A percentile compares a stretch with the other conserved stretches of the same genome.
These are phyloP conservation scores for Bryoerythrophyllum caledonicum DNA, from an alignment of 225 moss, liverwort and hornwort species.

Conservation along the genomic window DNA sequence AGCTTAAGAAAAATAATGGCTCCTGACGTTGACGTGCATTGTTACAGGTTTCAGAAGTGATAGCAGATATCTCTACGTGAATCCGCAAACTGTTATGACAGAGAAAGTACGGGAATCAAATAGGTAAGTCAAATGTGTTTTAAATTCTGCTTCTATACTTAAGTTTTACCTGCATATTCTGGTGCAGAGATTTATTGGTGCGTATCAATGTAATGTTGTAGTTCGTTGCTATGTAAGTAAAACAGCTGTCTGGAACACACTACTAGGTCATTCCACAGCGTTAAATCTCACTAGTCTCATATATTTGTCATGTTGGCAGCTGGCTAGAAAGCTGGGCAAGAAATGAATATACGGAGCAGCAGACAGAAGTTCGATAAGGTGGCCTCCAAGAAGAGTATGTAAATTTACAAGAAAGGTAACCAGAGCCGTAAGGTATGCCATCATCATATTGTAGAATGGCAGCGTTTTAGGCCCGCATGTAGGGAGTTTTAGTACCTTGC, in stretches of 20 bases:
- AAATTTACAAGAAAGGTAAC: background rate
- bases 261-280: background rate
- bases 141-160: background rate
- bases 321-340: slow-evolving; percentile 21
- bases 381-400: background rate
- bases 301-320: slow-evolving; percentile 9
- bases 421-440: too few species aligned
- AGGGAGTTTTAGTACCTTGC: background rate
- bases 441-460: too few species aligned
- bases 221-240: background rate
- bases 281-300: slow-evolving; percentile 2
- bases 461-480: background rate
- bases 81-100: background rate
- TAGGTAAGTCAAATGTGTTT: slow-evolving; percentile 4
- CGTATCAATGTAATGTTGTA: background rate
- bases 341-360: too few species aligned
- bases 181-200: background rate
- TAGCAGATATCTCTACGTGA: background rate
- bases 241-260: background rate
- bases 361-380: background rate
- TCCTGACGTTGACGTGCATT: slow-evolving; percentile 11
- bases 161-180: background rate
- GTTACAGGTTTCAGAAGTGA: slow-evolving; percentile 44
- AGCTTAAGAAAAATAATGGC: background rate
- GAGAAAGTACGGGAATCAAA: slow-evolving; percentile 5